A percentile compares a stretch with the other conserved stretches of the same genome.
Evolutionary conservation across 768 basidiomycete genomes (phyloP).

Genomic region (Russula sp.): DNA sequence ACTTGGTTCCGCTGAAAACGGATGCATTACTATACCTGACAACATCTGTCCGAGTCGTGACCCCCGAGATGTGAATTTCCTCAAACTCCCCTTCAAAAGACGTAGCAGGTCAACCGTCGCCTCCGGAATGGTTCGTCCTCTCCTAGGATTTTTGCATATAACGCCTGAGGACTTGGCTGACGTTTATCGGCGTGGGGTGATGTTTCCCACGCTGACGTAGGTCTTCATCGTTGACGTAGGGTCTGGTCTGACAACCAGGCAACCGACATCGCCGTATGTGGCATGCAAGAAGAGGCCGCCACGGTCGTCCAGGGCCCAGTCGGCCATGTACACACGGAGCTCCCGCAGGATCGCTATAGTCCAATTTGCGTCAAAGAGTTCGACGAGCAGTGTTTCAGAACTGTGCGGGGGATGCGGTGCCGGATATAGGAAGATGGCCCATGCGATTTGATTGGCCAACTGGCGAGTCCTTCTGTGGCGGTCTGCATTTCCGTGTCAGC

Average conservation of each 20-base stretch:
- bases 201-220: slow-evolving; percentile 7
- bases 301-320: slow-evolving; percentile 10
- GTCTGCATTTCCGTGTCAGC: background rate
- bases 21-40: background rate
- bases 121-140: background rate
- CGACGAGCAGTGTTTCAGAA: slow-evolving; percentile 15
- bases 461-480: slow-evolving; percentile 11
- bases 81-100: too few relatives aligned
- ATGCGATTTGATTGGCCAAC: slow-evolving; percentile 11
- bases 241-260: slow-evolving; percentile 1
- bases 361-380: slow-evolving; percentile 11
- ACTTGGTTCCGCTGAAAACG: background rate
- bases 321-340: slow-evolving; percentile 16
- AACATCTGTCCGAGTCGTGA: background rate
- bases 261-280: slow-evolving; percentile 15
- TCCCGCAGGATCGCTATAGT: slow-evolving; percentile 3
- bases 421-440: slow-evolving; percentile 10
- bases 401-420: slow-evolving; percentile 16
- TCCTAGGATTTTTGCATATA: background rate
- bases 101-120: background rate
- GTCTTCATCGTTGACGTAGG: slow-evolving; percentile 2
- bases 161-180: background rate
- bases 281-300: slow-evolving; percentile 10
- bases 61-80: slow-evolving; percentile 1
- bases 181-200: background rate